phyloP scores from a whole-genome alignment of 768 basidiomycete genomes.

The Amanita thiersii region DNA sequence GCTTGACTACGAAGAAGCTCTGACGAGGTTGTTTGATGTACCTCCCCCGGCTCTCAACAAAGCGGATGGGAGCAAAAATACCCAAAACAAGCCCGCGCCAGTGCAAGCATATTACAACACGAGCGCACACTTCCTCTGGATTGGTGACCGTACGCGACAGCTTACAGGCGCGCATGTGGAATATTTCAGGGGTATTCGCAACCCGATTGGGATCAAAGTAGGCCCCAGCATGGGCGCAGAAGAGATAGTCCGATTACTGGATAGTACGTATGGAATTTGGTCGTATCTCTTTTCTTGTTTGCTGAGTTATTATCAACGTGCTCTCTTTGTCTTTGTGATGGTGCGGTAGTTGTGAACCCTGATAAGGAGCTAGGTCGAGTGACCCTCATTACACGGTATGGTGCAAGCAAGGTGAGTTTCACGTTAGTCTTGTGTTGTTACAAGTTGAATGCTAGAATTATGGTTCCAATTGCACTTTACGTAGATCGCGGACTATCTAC shows the following conservation, averaged over 20 bases:
- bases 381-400: constrained; percentile 90
- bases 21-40: constrained; percentile 64
- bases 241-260: constrained; percentile 70
- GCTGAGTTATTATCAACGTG: neutral
- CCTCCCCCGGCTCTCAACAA: constrained; percentile 17
- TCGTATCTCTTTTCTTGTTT: neutral
- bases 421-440: neutral
- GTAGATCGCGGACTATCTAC: constrained; percentile 70
- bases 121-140: constrained; percentile 94
- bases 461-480: neutral
- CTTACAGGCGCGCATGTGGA: constrained; percentile 92
- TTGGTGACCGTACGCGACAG: constrained; percentile 93
- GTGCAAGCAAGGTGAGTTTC: constrained; percentile 64
- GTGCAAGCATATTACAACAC: constrained; percentile 70
- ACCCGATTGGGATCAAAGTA: constrained; percentile 94
- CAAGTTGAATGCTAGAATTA: constrained; percentile 1
- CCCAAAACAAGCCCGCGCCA: constrained; percentile 4
- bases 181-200: constrained; percentile 87
- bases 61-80: too few species aligned
- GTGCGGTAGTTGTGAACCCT: constrained; percentile 73
- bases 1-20: constrained; percentile 86
- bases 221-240: constrained; percentile 79
- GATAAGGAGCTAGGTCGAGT: constrained; percentile 75
- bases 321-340: constrained; percentile 6
- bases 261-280: constrained; percentile 42